phyloP scores from a whole-genome alignment of 2,329 filamentous ascomycete genomes.

The Biscogniauxia sp. region DNA sequence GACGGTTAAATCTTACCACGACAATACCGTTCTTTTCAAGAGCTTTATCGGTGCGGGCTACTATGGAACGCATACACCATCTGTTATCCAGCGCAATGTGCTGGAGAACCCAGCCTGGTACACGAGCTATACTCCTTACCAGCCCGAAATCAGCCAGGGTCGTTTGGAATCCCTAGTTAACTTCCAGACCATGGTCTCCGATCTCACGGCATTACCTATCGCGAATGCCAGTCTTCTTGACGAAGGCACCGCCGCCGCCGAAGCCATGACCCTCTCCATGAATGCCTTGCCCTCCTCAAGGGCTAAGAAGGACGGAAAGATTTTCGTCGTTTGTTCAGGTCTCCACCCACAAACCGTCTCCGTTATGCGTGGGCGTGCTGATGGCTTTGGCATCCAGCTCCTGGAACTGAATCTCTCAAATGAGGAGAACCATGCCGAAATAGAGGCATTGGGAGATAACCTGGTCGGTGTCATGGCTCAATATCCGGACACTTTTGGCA shows the following conservation, averaged over 20 bases:
- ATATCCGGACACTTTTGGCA: slow-evolving; percentile 87
- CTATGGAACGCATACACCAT: slow-evolving; percentile 79
- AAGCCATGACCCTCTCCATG: slow-evolving; percentile 92
- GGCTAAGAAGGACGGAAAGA: slow-evolving; percentile 73
- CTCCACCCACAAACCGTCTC: slow-evolving; percentile 84
- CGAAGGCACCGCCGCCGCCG: slow-evolving; percentile 87
- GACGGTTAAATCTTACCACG: slow-evolving; percentile 44
- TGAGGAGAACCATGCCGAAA: slow-evolving; percentile 56
- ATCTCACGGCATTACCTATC: slow-evolving; percentile 82
- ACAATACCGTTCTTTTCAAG: slow-evolving; percentile 30
- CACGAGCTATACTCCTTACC: slow-evolving; percentile 96
- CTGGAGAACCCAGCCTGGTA: slow-evolving; percentile 96
- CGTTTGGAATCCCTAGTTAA: slow-evolving; percentile 89
- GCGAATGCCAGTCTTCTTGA: slow-evolving; percentile 90
- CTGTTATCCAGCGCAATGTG: slow-evolving; percentile 90
- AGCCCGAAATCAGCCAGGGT: slow-evolving; percentile 95
- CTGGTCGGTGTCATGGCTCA: slow-evolving; percentile 90
- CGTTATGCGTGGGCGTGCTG: slow-evolving; percentile 79
- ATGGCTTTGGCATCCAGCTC: slow-evolving; percentile 87
- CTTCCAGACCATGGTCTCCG: slow-evolving; percentile 90
- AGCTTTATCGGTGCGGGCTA: slow-evolving; percentile 85
- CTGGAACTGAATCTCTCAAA: slow-evolving; percentile 69
- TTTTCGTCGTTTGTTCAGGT: slow-evolving; percentile 77
- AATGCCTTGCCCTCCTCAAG: slow-evolving; percentile 69
- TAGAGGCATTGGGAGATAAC: slow-evolving; percentile 75